These are phyloP conservation scores for Pyrenula massariospora DNA, from an alignment of 495 filamentous ascomycete species.

Conservation along the genomic window DNA sequence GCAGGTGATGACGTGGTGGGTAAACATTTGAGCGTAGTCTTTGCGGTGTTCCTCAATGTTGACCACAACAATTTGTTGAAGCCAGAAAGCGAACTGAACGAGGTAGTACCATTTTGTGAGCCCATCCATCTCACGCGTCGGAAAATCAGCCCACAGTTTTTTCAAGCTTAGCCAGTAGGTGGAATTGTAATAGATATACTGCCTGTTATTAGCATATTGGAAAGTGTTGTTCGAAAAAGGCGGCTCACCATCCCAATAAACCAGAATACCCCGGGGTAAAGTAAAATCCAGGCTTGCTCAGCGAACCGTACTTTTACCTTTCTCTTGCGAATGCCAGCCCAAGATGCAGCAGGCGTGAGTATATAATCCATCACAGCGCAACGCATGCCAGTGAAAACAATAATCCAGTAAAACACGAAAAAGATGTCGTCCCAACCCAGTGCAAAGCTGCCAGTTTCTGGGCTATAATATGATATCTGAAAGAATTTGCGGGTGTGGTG, in stretches of 20 bases:
- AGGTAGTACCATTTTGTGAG: slow-evolving; percentile 85
- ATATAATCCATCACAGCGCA: slow-evolving; percentile 81
- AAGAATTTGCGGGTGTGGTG: slow-evolving; percentile 77
- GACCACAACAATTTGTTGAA: slow-evolving; percentile 89
- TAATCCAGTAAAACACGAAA: slow-evolving; percentile 66
- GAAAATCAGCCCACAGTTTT: slow-evolving; percentile 77
- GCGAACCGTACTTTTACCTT: slow-evolving; percentile 73
- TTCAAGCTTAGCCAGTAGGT: slow-evolving; percentile 65
- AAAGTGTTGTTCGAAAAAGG: background rate
- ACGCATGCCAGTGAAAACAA: slow-evolving; percentile 76
- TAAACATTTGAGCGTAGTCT: slow-evolving; percentile 92
- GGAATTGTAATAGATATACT: slow-evolving; percentile 76
- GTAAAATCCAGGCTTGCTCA: slow-evolving; percentile 81
- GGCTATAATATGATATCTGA: slow-evolving; percentile 70
- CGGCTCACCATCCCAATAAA: slow-evolving; percentile 67
- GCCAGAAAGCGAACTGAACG: slow-evolving; percentile 81
- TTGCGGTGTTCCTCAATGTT: slow-evolving; percentile 90
- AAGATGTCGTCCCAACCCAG: slow-evolving; percentile 70
- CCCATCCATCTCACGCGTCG: slow-evolving; percentile 55
- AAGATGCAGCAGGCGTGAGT: slow-evolving; percentile 59
- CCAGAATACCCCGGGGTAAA: slow-evolving; percentile 76
- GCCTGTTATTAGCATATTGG: slow-evolving; percentile 12
- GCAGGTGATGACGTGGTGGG: slow-evolving; percentile 85
- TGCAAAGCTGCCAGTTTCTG: slow-evolving; percentile 50
- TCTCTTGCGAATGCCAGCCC: slow-evolving; percentile 48